phyloP scores from a whole-genome alignment of 768 basidiomycete species.

The Mycena albidolilacea region DNA sequence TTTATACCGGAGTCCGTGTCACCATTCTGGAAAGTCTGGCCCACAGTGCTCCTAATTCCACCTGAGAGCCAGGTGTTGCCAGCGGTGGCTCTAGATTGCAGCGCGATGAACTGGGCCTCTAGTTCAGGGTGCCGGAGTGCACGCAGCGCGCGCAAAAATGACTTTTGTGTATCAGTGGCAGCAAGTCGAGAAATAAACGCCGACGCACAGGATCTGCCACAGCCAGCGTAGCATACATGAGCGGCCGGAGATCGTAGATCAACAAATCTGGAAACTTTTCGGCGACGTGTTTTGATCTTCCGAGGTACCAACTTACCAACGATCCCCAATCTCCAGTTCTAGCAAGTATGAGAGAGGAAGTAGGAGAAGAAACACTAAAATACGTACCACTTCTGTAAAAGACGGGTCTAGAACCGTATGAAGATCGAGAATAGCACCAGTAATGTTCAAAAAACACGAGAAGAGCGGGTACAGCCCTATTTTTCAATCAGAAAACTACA shows the following conservation, averaged over 20 bases:
- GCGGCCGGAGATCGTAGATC: conserved; percentile 17
- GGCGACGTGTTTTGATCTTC: neutral
- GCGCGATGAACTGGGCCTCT: neutral
- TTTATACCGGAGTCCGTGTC: neutral
- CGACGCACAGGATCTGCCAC: conserved; percentile 27
- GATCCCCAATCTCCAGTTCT: conserved; percentile 27
- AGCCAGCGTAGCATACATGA: conserved; percentile 25
- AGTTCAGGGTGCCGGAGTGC: conserved; percentile 9
- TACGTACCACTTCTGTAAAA: conserved; percentile 1
- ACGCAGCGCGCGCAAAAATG: conserved; percentile 21
- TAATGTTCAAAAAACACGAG: conserved; percentile 29
- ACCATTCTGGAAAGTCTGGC: neutral
- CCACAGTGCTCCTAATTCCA: neutral
- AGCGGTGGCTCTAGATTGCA: neutral
- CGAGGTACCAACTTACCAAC: neutral
- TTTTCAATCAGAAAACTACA: neutral
- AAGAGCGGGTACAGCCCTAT: conserved; percentile 29
- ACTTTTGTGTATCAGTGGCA: conserved; percentile 2
- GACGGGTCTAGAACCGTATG: neutral
- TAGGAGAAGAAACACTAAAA: neutral
- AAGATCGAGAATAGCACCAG: conserved; percentile 4
- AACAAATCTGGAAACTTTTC: conserved; percentile 7
- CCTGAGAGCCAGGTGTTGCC: neutral
- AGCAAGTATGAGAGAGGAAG: neutral
- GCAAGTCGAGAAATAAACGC: neutral